A percentile compares a stretch with the other conserved stretches of the same genome.
Evolutionary conservation across 371 early-diverging fungal species (phyloP).

Genomic region (Furculomyces boomerangus): DNA sequence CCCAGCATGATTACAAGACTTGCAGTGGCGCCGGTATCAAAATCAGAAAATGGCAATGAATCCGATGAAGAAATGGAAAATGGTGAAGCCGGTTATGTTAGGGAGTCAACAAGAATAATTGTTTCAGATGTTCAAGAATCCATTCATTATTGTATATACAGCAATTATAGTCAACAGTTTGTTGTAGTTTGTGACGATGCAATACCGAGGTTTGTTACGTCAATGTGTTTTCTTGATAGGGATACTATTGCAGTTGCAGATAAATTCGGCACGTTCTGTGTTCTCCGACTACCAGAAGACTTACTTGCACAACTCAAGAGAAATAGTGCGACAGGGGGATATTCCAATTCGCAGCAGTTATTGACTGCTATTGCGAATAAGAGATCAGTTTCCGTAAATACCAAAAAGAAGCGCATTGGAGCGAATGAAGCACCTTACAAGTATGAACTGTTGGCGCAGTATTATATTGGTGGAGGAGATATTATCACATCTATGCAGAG

Average conservation of each 20-base stretch:
- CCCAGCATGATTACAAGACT: slow-evolving; percentile 55
- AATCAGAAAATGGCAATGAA: neutral
- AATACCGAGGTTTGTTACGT: slow-evolving; percentile 73
- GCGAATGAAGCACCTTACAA: slow-evolving; percentile 2
- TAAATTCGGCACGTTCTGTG: slow-evolving; percentile 88
- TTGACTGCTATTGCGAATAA: neutral
- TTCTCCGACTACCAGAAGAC: slow-evolving; percentile 44
- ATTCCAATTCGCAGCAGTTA: neutral
- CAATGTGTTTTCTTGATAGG: slow-evolving; percentile 66
- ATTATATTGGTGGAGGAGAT: neutral
- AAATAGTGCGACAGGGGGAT: slow-evolving; percentile 9
- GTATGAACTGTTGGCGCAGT: neutral
- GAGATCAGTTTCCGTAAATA: neutral
- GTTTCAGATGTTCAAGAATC: slow-evolving; percentile 80
- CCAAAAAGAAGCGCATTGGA: neutral
- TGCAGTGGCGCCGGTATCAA: neutral
- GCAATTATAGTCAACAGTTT: slow-evolving; percentile 56
- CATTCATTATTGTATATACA: slow-evolving; percentile 57
- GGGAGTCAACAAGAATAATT: slow-evolving; percentile 49
- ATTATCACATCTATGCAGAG: neutral
- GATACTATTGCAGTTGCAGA: slow-evolving; percentile 87
- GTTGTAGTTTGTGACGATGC: slow-evolving; percentile 85
- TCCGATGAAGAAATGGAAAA: slow-evolving; percentile 27
- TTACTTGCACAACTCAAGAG: slow-evolving; percentile 7
- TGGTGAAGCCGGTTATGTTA: neutral